phyloP scores from a whole-genome alignment of 2,329 filamentous ascomycete species.

The Penicillium sp. region DNA sequence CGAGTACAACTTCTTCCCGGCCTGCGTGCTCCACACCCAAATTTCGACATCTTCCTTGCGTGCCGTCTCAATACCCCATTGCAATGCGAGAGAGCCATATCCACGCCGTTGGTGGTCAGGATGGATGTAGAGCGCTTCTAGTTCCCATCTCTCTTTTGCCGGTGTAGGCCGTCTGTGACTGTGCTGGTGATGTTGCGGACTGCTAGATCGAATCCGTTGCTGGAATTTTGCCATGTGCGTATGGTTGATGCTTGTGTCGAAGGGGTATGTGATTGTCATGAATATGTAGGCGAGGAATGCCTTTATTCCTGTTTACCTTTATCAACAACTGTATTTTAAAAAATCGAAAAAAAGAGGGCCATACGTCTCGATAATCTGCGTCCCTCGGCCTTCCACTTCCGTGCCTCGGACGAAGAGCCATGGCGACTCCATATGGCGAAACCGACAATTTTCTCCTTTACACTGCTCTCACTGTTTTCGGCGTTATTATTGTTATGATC shows the following conservation, averaged over 20 bases:
- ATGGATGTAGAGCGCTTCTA: constrained; percentile 12
- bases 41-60: constrained; percentile 3
- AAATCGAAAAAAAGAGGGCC: background rate
- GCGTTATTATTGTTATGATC: background rate
- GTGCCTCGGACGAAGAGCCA: background rate
- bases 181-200: background rate
- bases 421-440: constrained; percentile 12
- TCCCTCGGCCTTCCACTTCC: constrained; percentile 5
- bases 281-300: background rate
- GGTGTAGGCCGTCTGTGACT: background rate
- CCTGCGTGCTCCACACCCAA: constrained; percentile 13
- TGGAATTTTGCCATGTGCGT: constrained; percentile 4
- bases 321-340: background rate
- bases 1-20: background rate
- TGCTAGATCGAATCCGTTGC: background rate
- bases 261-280: constrained; percentile 9
- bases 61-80: constrained; percentile 6
- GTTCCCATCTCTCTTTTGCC: constrained; percentile 10
- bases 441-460: background rate
- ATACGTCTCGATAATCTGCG: constrained; percentile 2
- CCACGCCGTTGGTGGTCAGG: constrained; percentile 6
- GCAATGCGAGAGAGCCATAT: constrained; percentile 2
- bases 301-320: constrained; percentile 4
- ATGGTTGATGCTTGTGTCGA: constrained; percentile 13
- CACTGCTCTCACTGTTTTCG: background rate